Percentiles rank a stretch among this genome's conserved stretches.
Evolutionary conservation across 371 early-diverging fungal genomes (phyloP).

Genomic region (Mucor velutinosus): DNA sequence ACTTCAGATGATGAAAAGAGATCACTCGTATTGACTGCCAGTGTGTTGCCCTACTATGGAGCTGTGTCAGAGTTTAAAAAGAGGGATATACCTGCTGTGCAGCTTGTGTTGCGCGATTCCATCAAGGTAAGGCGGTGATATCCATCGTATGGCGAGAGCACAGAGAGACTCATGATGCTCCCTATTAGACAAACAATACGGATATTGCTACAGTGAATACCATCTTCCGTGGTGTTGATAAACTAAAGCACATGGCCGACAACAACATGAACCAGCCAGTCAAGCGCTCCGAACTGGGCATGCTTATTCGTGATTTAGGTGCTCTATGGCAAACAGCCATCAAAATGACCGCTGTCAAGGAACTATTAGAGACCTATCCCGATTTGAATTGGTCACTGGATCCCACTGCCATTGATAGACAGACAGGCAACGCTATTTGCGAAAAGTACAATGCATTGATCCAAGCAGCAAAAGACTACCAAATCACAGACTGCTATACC

Average conservation of each 20-base stretch:
- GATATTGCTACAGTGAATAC: slow-evolving; percentile 48
- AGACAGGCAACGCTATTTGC: slow-evolving; percentile 15
- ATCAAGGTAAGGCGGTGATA: slow-evolving; percentile 39
- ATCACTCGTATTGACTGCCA: slow-evolving; percentile 28
- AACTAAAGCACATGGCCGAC: slow-evolving; percentile 20
- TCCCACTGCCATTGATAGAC: slow-evolving; percentile 10
- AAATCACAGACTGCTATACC: slow-evolving; percentile 57
- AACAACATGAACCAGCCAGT: slow-evolving; percentile 21
- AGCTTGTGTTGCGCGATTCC: slow-evolving; percentile 41
- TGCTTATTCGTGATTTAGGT: slow-evolving; percentile 58
- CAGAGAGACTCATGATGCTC: too few species aligned
- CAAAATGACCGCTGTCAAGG: slow-evolving; percentile 59
- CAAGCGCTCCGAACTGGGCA: slow-evolving; percentile 43
- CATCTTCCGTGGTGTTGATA: slow-evolving; percentile 41
- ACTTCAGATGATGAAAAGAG: slow-evolving; percentile 17
- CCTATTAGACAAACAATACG: slow-evolving; percentile 32
- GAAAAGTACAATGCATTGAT: slow-evolving; percentile 46
- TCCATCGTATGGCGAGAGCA: too few species aligned
- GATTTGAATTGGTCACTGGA: slow-evolving; percentile 15
- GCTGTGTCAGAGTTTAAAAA: slow-evolving; percentile 37
- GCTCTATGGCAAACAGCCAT: slow-evolving; percentile 66
- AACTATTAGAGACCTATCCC: slow-evolving; percentile 35
- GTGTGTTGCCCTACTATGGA: slow-evolving; percentile 48
- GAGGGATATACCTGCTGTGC: slow-evolving; percentile 32
- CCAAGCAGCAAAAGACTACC: slow-evolving; percentile 34